Conservation (phyloP, 106 monocot species). For the Dendrobium chrysotoxum region DNA sequence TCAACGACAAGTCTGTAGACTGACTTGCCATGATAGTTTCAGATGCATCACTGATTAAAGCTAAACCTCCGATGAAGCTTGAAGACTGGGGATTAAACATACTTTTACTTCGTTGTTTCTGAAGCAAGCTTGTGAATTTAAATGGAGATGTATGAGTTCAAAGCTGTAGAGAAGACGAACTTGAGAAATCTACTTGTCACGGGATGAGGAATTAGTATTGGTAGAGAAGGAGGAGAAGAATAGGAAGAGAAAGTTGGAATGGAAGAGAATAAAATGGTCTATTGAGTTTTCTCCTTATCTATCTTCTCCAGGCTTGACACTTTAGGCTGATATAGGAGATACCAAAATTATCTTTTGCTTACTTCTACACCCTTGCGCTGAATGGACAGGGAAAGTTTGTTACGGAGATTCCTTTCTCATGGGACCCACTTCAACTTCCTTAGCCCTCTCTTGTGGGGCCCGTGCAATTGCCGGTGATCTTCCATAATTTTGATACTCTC, state of each 20-base stretch:
- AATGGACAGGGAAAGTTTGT: conserved; percentile 12
- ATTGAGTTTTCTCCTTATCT: background rate
- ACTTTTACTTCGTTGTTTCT: background rate
- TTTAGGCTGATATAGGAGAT: background rate
- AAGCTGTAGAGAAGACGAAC: too few species aligned
- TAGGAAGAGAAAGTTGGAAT: background rate
- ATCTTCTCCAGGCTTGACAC: background rate
- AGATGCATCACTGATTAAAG: background rate
- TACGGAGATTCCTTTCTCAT: conserved; percentile 30
- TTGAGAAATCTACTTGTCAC: too few species aligned
- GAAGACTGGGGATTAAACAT: conserved; percentile 3
- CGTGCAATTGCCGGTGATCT: too few species aligned
- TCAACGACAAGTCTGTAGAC: conserved; percentile 8
- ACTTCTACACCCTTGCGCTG: background rate
- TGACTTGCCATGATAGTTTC: conserved; percentile 5
- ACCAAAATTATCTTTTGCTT: conserved; percentile 7
- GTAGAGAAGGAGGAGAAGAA: background rate
- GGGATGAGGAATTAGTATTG: background rate
- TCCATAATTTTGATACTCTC: background rate
- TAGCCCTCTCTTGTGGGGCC: background rate
- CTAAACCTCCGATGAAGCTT: background rate
- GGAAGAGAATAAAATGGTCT: background rate
- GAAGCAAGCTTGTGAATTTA: background rate
- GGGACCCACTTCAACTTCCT: conserved; percentile 11
- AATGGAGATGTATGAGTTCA: background rate